Evolutionary conservation across 2,329 filamentous ascomycete species (phyloP).

Genomic region (Gnomoniopsis smithogilvyi): DNA sequence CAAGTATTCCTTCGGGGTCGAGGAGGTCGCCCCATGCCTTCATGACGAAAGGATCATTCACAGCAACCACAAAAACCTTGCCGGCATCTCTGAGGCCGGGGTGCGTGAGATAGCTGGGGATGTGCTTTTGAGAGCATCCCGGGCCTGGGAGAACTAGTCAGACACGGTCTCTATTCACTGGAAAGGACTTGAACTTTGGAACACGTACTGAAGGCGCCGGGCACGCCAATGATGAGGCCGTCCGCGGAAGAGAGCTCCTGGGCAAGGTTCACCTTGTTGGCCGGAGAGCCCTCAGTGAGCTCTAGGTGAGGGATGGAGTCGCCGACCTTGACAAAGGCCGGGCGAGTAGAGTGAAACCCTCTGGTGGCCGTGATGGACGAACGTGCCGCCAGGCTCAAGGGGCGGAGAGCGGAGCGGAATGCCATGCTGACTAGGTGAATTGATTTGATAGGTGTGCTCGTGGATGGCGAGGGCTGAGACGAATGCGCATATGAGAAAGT

Average conservation of each 20-base stretch:
- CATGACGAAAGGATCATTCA: constrained; percentile 97
- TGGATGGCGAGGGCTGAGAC: neutral
- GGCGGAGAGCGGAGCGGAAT: constrained; percentile 15
- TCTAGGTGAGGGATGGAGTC: constrained; percentile 76
- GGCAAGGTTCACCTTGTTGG: constrained; percentile 85
- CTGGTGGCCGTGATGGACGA: constrained; percentile 15
- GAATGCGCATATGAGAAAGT: neutral
- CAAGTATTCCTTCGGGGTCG: constrained; percentile 70
- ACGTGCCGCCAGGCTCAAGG: constrained; percentile 10
- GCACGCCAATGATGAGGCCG: constrained; percentile 81
- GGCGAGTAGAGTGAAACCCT: constrained; percentile 64
- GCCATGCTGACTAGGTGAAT: constrained; percentile 5
- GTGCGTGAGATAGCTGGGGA: constrained; percentile 84
- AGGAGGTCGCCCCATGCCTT: constrained; percentile 82
- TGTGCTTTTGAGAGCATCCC: constrained; percentile 61
- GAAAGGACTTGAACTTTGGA: neutral
- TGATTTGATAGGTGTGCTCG: neutral
- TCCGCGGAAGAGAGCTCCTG: constrained; percentile 69
- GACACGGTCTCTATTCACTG: neutral
- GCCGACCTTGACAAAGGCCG: constrained; percentile 68
- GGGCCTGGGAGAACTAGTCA: constrained; percentile 21
- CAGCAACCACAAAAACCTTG: constrained; percentile 82
- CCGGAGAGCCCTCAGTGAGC: constrained; percentile 80
- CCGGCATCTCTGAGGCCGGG: constrained; percentile 75
- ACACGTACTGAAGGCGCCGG: constrained; percentile 63